Base-by-base conservation (phyloP, 2,329 filamentous ascomycete species). In the Xylariaceae sp. region DNA sequence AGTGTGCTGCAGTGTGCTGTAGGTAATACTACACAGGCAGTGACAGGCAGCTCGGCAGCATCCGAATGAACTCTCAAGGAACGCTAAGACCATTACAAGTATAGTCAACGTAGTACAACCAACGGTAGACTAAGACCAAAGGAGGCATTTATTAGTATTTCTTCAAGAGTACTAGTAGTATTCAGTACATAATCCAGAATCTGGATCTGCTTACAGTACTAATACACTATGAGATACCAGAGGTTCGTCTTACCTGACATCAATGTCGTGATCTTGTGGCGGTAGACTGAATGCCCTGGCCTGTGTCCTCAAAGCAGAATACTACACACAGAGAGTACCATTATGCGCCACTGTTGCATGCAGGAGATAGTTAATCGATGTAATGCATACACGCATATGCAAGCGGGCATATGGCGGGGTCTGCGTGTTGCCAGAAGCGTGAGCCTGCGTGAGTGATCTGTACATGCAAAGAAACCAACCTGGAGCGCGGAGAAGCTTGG, bases 391-490 rank as follows among this genome's bases (percentile, higher is more conserved):
- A 49, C 45, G 52, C 41, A 50, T 52, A 55, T 60, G 54, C 54
- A 55, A 52, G 51, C 48, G 57, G n/a, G 50, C 55, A 58, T 55
- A 52, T 60, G 57, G 50, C 53, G 33, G n/a, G 53, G 48, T 41
- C 47, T 53, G 45, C 57, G 15, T 40, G 7, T 10, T 26, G 7
- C 18, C 18, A 40, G 23, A 26, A 29, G 26, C 30, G 46, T 59
- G 55, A 60, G 50, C 30, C 3, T 33, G 51, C 51, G 47, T 50
- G 40, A 15, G 27, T 30, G 39, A 51, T 23, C 49, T 13, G 4
- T 11, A 15, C 3, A 15, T 9, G 16, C 16, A 3, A 4, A 41
- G 42, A 50, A 45, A 48, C 16, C 32, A 49, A 26, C 33, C 27
- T 44, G 49, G 37, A 42, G 45, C 37, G 45, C 44, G 45, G 51